These are phyloP conservation scores for Penicillium verrucosum DNA, from an alignment of 2,329 filamentous ascomycete genomes.

Conservation along the genomic window DNA sequence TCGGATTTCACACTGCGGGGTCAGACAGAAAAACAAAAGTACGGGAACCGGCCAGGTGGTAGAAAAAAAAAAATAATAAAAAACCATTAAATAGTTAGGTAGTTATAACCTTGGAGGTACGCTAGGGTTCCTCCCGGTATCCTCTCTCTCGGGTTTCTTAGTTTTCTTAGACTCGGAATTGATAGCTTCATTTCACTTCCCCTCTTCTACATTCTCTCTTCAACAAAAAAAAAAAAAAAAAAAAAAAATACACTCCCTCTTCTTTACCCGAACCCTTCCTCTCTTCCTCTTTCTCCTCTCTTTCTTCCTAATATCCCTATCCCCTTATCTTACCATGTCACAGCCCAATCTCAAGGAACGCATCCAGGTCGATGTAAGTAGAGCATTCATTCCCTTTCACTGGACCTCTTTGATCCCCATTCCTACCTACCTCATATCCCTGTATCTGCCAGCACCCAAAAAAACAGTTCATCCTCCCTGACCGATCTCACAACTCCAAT, in stretches of 20 bases:
- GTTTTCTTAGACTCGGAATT: conserved; percentile 5
- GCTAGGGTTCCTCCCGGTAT: conserved; percentile 12
- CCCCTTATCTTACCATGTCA: conserved; percentile 21
- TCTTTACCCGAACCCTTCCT: background rate
- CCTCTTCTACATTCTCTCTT: conserved; percentile 4
- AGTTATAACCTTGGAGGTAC: background rate
- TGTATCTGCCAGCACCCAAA: background rate
- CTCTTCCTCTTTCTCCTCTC: background rate
- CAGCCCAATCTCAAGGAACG: conserved; percentile 30
- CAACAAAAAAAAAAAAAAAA: background rate
- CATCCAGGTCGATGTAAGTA: conserved; percentile 36
- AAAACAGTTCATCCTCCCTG: background rate
- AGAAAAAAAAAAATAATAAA: background rate
- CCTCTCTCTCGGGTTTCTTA: conserved; percentile 14
- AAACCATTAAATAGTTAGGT: no score
- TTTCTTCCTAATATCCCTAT: background rate
- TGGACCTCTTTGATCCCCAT: background rate
- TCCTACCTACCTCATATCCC: background rate
- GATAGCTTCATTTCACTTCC: conserved; percentile 3
- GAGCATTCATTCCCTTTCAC: background rate
- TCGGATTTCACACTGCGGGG: conserved; percentile 4
- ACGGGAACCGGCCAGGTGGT: background rate
- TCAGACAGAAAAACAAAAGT: background rate
- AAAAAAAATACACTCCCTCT: no score
- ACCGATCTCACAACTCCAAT: background rate